Percentiles rank a stretch among this genome's conserved stretches.
These are phyloP conservation scores for Petunia secreta DNA, from an alignment of 257 asterid genomes.

Conservation along the genomic window DNA sequence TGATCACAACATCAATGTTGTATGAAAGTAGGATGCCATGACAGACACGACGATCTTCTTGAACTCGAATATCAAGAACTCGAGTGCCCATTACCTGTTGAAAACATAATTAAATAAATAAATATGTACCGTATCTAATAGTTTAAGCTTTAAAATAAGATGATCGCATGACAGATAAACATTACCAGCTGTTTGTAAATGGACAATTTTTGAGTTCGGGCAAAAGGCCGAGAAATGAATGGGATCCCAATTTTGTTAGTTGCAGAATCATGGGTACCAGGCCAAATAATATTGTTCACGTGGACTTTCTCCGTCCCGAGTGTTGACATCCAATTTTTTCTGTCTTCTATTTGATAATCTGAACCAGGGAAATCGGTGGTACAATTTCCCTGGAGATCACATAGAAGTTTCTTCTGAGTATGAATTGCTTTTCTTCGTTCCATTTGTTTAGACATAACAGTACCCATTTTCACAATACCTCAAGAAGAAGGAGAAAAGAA, in stretches of 20 bases:
- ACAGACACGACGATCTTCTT: conserved; percentile 71
- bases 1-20: conserved; percentile 61
- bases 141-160: background rate
- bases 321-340: conserved; percentile 75
- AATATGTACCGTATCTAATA: background rate
- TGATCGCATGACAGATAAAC: background rate
- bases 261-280: conserved; percentile 96
- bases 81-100: conserved; percentile 55
- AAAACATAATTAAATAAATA: background rate
- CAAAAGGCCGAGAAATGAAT: conserved; percentile 71
- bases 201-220: conserved; percentile 77
- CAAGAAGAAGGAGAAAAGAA: conserved; percentile 10
- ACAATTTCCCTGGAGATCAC: conserved; percentile 42
- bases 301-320: conserved; percentile 52
- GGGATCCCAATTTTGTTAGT: conserved; percentile 83
- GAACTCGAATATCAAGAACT: conserved; percentile 73
- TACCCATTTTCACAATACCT: conserved; percentile 56
- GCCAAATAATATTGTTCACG: conserved; percentile 81
- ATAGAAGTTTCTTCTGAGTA: conserved; percentile 55
- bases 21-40: conserved; percentile 74
- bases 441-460: conserved; percentile 55
- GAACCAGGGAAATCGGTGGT: conserved; percentile 65
- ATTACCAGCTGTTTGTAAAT: conserved; percentile 64
- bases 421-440: conserved; percentile 58
- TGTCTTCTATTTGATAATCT: conserved; percentile 61